A percentile compares a stretch with the other conserved stretches of the same genome.
Evolutionary conservation across 352 stramenopile genomes (phyloP).

Genomic region (Discostella stelligera): DNA sequence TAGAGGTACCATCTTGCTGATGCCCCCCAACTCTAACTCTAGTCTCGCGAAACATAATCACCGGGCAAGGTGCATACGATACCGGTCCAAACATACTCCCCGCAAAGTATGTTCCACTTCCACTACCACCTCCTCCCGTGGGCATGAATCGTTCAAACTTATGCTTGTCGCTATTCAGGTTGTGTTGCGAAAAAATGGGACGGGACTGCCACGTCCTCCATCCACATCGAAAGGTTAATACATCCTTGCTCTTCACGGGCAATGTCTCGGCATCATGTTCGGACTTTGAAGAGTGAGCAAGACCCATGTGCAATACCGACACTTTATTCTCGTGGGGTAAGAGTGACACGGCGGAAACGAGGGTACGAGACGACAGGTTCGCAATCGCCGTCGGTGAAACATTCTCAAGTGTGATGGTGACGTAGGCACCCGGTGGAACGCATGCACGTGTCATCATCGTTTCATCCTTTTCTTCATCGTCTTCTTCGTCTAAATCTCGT

Average conservation of each 20-base stretch:
- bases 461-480: constrained; percentile 75
- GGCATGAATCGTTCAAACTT: constrained; percentile 98
- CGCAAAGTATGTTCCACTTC: constrained; percentile 80
- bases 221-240: constrained; percentile 93
- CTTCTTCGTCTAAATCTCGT: constrained; percentile 59
- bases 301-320: constrained; percentile 96
- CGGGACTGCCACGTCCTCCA: constrained; percentile 91
- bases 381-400: constrained; percentile 59
- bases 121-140: constrained; percentile 48
- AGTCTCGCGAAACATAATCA: constrained; percentile 91
- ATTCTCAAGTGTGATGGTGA: constrained; percentile 85
- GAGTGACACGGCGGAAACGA: constrained; percentile 83
- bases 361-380: constrained; percentile 33
- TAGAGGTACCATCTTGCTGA: background rate
- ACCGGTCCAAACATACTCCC: constrained; percentile 88
- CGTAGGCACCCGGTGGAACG: constrained; percentile 90
- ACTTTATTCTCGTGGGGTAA: constrained; percentile 96
- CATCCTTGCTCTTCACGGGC: constrained; percentile 95
- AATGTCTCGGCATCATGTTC: constrained; percentile 61
- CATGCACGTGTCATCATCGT: constrained; percentile 81
- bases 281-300: constrained; percentile 83
- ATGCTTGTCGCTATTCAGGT: constrained; percentile 98
- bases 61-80: constrained; percentile 94
- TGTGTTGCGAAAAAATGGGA: constrained; percentile 96
- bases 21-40: constrained; percentile 17